Evolutionary conservation across 345 rosid species (phyloP), one percentile per base, ranked within the genome.

Genomic region (Kernera saxatilis): DNA sequence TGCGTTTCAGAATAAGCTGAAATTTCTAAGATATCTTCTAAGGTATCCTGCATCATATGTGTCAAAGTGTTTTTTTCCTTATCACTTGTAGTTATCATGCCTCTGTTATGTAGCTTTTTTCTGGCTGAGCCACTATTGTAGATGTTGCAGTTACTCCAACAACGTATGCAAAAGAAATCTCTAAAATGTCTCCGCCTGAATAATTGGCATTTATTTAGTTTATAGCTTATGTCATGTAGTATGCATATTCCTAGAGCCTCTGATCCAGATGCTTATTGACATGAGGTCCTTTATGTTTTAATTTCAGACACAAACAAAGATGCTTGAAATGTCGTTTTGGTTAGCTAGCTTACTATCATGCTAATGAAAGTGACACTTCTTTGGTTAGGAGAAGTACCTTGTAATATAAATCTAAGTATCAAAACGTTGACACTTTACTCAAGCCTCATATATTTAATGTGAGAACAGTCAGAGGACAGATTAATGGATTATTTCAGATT

Each of bases 401-500:
- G 58, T 72, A 35, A 23, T 54, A 32, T 11, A 32, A 14, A 22
- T 22, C 4, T 40, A 29, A 26, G 39, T 64, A 32, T 63, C 0
- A 8, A 43, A 72, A 64, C 39, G 19, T 46, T 46, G 35, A 35
- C 23, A 18, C 13, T 35, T 63, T 46, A 44, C 49, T 27, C 35
- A 25, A 51, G 66, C 26, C 50, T 35, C 50, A 6, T 55, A 26
- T 21, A n/a, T 2, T 18, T 55, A 12, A 25, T 8, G 60, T 22
- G 12, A 49, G 9, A 66, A 15, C 44, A 40, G 14, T 22, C 54
- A 58, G 70, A 75, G 37, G 58, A 50, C 45, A 68, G 70, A 64
- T 74, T 50, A 41, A 69, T 64, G 23, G 15, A 32, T 21, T 36
- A 64, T 8, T 53, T 43, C 23, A 17, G 37, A 56, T 56, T 3